Base-by-base conservation (phyloP, 1,284 basidiomycete genomes). In the Polyporus tsugae region DNA sequence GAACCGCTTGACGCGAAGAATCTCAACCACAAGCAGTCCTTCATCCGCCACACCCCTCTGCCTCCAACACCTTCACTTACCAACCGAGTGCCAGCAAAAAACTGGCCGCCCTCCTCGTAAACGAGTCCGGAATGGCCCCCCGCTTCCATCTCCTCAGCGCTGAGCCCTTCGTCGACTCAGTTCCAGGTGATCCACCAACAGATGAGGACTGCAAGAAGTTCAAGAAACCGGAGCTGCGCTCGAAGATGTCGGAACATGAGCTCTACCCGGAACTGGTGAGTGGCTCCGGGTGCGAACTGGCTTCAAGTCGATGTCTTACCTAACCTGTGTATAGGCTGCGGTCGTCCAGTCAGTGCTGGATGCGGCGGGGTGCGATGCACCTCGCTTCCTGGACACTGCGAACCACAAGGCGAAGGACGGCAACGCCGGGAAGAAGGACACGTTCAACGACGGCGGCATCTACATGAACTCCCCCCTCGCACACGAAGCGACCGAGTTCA, bases 401-500 rank as follows among this genome's bases (percentile, higher is more conserved):
- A 33, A 33, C 52, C 52, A 53, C 52, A 53, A 53, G 29, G 29
- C 52, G 1, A 15, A 11, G 13, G 55, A 57, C 55, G 55, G 55
- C 35, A 38, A 38, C 11, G n/a, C n/a, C n/a, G n/a, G n/a, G n/a
- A 57, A 11, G 33, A 57, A 36, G 35, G 33, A 35, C 2, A 57
- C 55, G 6, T 57, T 57, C 35, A 57, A 57, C 55, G 55, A 57
- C 55, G n/a, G n/a, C n/a, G n/a, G n/a, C n/a, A n/a, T n/a, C n/a
- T n/a, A 53, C 29, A 33, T 15, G 15, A 53, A 25, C 5, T 60
- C 58, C 11, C 41, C 44, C 17, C 9, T 22, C 5, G 44, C n/a
- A 49, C 22, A 22, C 7, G 44, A 6, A 22, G 25, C 25, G 6
- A 53, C 52, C 29, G 13, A 33, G 7, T 53, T 33, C 52, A 15